These are phyloP conservation scores for Candida silvatica DNA, from an alignment of 805 yeast genomes.

Conservation along the genomic window DNA sequence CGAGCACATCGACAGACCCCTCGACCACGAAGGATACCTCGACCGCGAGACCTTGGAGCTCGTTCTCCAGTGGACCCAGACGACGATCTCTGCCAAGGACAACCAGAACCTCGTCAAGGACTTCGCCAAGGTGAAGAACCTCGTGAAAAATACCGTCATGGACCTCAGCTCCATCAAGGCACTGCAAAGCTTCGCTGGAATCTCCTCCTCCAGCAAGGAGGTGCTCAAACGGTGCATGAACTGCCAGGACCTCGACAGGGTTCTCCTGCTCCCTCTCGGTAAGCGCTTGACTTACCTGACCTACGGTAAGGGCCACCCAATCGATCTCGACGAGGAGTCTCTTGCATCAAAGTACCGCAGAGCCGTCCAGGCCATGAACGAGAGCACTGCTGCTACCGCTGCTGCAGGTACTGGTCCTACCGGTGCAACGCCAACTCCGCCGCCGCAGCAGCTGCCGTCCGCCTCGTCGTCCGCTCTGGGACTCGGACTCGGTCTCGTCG, in stretches of 20 bases:
- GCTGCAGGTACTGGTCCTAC: too few relatives aligned
- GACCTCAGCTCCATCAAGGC: constrained; percentile 30
- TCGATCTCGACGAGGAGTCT: constrained; percentile 21
- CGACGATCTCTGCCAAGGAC: constrained; percentile 23
- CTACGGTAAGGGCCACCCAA: constrained; percentile 39
- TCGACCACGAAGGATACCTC: constrained; percentile 9
- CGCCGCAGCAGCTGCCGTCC: not conserved
- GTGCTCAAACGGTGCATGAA: constrained; percentile 11
- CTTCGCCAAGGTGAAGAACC: constrained; percentile 24
- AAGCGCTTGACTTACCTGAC: constrained; percentile 33
- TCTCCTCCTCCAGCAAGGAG: constrained; percentile 14
- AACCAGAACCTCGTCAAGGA: constrained; percentile 26
- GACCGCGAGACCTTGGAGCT: constrained; percentile 17
- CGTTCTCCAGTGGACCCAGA: constrained; percentile 14
- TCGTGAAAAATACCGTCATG: constrained; percentile 28
- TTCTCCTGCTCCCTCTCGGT: constrained; percentile 19
- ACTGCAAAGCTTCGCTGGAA: constrained; percentile 16
- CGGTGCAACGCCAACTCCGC: not conserved
- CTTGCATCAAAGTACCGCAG: constrained; percentile 4
- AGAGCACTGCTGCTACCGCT: not conserved
- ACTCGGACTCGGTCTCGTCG: too few relatives aligned
- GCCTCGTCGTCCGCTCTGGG: too few relatives aligned
- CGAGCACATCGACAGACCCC: constrained; percentile 8
- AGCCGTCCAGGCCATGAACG: not conserved
- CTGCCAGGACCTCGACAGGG: constrained; percentile 21